These are phyloP conservation scores for Fonsecaea monophora DNA, from an alignment of 2,329 filamentous ascomycete species.

Conservation along the genomic window DNA sequence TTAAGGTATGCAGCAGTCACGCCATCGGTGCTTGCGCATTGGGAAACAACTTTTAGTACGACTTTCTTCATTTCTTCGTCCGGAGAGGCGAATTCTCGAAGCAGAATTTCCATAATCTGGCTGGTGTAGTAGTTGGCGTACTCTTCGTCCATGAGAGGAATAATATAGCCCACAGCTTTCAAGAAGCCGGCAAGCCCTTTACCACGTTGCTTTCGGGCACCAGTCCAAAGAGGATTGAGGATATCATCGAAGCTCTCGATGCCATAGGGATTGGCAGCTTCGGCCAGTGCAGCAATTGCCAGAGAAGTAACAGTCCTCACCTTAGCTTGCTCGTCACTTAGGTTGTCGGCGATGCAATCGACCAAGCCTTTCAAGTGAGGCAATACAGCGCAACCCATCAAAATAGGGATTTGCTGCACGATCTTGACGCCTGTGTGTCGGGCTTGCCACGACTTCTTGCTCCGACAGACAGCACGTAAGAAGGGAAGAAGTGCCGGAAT, in stretches of 20 bases:
- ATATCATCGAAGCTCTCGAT: constrained; percentile 99
- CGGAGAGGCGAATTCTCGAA: constrained; percentile 93
- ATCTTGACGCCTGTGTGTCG: constrained; percentile 99
- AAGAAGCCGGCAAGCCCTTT: constrained; percentile 95
- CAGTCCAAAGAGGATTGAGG: constrained; percentile 95
- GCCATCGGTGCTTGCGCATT: constrained; percentile 92
- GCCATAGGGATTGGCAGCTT: constrained; percentile 97
- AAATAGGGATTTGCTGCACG: constrained; percentile 95
- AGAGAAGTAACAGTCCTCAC: constrained; percentile 95
- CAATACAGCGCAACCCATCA: constrained; percentile 97
- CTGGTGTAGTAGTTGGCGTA: constrained; percentile 99
- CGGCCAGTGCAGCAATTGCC: constrained; percentile 91
- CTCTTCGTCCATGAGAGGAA: constrained; percentile 98
- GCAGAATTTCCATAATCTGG: constrained; percentile 97
- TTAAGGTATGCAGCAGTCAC: constrained; percentile 95
- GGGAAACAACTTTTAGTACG: constrained; percentile 93
- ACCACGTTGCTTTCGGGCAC: constrained; percentile 91
- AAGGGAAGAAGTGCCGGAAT: constrained; percentile 96
- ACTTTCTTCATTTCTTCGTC: constrained; percentile 99
- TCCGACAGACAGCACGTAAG: constrained; percentile 91
- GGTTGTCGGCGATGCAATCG: constrained; percentile 92
- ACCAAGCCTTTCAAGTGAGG: constrained; percentile 95
- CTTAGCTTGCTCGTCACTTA: constrained; percentile 98
- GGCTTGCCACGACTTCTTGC: constrained; percentile 99
- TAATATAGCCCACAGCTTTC: constrained; percentile 97